A percentile compares a stretch with the other conserved stretches of the same genome.
These are phyloP conservation scores for Dicorynia guianensis DNA, from an alignment of 306 rosid genomes.

Conservation along the genomic window DNA sequence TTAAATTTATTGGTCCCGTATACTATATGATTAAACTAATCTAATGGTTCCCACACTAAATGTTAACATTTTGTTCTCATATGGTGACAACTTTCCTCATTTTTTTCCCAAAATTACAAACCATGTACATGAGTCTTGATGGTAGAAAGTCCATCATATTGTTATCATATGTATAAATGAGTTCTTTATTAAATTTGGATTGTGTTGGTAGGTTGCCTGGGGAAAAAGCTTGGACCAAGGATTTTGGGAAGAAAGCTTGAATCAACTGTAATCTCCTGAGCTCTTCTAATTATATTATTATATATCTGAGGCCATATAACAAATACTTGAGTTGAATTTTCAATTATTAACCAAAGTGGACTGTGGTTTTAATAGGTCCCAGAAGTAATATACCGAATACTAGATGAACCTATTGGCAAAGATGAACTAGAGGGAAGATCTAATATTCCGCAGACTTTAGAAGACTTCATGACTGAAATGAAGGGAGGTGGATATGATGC, in stretches of 20 bases:
- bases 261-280: slow-evolving; percentile 63
- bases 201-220: slow-evolving; percentile 77
- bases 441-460: slow-evolving; percentile 83
- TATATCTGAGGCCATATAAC: neutral
- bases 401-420: slow-evolving; percentile 68
- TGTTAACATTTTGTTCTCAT: too few relatives aligned
- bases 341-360: slow-evolving; percentile 32
- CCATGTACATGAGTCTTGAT: neutral
- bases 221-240: slow-evolving; percentile 75
- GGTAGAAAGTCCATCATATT: neutral
- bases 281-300: slow-evolving; percentile 12
- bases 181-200: slow-evolving; percentile 7
- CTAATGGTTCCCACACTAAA: too few relatives aligned
- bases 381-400: slow-evolving; percentile 72
- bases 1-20: too few relatives aligned
- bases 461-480: slow-evolving; percentile 79
- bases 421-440: slow-evolving; percentile 74
- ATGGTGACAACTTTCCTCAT: too few relatives aligned
- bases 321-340: slow-evolving; percentile 25
- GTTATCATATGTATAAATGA: neutral
- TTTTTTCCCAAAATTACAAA: too few relatives aligned
- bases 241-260: slow-evolving; percentile 76
- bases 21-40: too few relatives aligned
- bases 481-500: slow-evolving; percentile 69
- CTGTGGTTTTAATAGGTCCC: slow-evolving; percentile 67